phyloP scores from a whole-genome alignment of 192 early-diverging fungal species.

The Rhizophagus sp. region DNA sequence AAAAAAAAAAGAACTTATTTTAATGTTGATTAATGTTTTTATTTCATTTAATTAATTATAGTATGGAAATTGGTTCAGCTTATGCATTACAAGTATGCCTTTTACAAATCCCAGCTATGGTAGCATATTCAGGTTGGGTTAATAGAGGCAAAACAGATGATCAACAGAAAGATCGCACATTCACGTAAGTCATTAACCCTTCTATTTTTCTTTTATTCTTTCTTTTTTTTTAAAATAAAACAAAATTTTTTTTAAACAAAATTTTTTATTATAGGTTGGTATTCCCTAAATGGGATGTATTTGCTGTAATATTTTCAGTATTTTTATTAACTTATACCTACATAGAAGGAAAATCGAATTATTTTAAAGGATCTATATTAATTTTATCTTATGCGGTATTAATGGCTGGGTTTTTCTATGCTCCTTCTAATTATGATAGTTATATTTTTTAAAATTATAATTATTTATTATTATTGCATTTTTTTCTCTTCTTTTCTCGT shows the following conservation, averaged over 20 bases:
- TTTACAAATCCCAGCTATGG: conserved; percentile 93
- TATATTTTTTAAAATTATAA: not conserved
- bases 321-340: conserved; percentile 89
- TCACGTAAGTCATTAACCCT: conserved; percentile 1
- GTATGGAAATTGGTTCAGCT: conserved; percentile 93
- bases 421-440: conserved; percentile 22
- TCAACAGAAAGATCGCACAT: not conserved
- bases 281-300: conserved; percentile 49
- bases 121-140: conserved; percentile 73
- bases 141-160: not conserved
- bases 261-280: conserved; percentile 37
- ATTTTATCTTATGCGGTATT: conserved; percentile 84
- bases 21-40: not conserved
- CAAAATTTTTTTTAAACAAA: not conserved
- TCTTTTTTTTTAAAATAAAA: not conserved
- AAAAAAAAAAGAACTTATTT: not conserved
- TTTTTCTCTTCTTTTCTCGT: too few relatives aligned
- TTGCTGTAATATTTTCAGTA: conserved; percentile 51
- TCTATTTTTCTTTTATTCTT: not conserved
- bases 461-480: too few relatives aligned
- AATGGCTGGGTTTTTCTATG: conserved; percentile 78
- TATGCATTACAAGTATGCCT: conserved; percentile 95
- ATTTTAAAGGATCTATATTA: conserved; percentile 94
- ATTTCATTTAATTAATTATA: not conserved
- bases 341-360: conserved; percentile 94